Base-by-base conservation (phyloP, 352 stramenopile genomes). In the Phytophthora fragariae region DNA sequence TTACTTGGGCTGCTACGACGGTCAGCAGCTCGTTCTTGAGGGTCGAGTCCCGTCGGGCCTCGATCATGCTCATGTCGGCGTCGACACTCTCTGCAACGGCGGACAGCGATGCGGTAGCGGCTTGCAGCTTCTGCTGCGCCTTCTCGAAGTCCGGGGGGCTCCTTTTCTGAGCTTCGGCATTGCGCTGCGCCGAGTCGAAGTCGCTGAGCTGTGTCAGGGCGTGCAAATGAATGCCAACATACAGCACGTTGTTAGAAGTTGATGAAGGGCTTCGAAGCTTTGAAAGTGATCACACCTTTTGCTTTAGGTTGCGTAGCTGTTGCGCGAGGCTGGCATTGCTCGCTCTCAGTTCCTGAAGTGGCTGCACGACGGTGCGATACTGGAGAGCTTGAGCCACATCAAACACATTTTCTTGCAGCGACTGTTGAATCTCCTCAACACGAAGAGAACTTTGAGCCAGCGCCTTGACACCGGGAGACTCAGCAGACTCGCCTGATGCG, bases 1-100 rank as follows among this genome's bases (percentile, higher is more conserved):
- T 24, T 55, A 86, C 84, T 69, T 93, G 83, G n/a, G 86, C 80
- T 1, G 88, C 88, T 10, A 93, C 80, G 46, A 95, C 78, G 1
- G 86, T 89, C 50, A 93, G 84, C 39, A 95, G 75, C 57, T 95
- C 86, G 72, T 95, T 93, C 72, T 90, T 90, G 62, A 95, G 84
- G 62, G 92, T 84, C 24, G 80, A 70, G 57, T 87, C 77, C 33
- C 88, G 84, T 37, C 84, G 83, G 46, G 75, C 60, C 39, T 95
- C 85, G 10, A 95, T 75, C 3, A 79, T 81, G 53, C 82, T 89
- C 59, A 95, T 77, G 57, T 92, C 85, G 15, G 56, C 61, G 65
- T 95, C 90, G 54, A 95, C 85, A 39, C 83, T 86, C 70, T 82
- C 84, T 37, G 86, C 90, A 9, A 89, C 71, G 8, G 68, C 35